Conservation (phyloP, 768 basidiomycete species). For the Sutorius australiensis region DNA sequence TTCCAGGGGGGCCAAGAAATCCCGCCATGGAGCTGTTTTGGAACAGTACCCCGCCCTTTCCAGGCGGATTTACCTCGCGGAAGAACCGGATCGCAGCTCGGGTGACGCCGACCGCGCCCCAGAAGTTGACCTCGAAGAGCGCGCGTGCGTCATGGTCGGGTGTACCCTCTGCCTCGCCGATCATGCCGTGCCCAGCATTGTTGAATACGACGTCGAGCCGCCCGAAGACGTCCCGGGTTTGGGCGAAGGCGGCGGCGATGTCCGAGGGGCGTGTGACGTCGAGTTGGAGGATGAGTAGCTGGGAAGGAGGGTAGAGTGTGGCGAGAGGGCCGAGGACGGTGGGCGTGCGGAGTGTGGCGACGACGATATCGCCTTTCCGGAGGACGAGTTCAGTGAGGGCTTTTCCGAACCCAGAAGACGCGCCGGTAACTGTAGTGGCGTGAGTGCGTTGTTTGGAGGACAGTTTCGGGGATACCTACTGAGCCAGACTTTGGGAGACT, state of each 20-base stretch:
- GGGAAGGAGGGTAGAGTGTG: conserved; percentile 21
- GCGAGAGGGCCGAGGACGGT: conserved; percentile 25
- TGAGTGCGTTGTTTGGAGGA: not conserved
- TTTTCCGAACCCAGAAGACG: conserved; percentile 38
- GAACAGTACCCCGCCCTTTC: conserved; percentile 9
- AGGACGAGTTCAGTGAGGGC: conserved; percentile 32
- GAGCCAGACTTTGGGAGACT: conserved; percentile 8
- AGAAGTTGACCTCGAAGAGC: conserved; percentile 34
- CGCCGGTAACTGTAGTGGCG: conserved; percentile 22
- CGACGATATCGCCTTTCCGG: conserved; percentile 33
- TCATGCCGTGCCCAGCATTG: conserved; percentile 34
- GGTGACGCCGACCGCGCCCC: conserved; percentile 15
- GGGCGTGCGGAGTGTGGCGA: conserved; percentile 42
- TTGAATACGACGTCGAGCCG: conserved; percentile 43
- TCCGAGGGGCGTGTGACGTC: conserved; percentile 36
- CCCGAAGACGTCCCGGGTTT: conserved; percentile 33
- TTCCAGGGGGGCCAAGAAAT: conserved; percentile 1
- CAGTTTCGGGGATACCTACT: not conserved
- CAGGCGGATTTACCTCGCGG: conserved; percentile 30
- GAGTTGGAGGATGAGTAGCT: conserved; percentile 35
- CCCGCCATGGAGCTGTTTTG: conserved; percentile 13
- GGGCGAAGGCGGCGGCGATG: conserved; percentile 33
- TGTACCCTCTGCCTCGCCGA: conserved; percentile 35
- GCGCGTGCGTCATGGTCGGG: conserved; percentile 28
- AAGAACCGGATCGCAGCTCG: conserved; percentile 29